Conservation (phyloP, 345 rosid species). For the Ceriops zippeliana region DNA sequence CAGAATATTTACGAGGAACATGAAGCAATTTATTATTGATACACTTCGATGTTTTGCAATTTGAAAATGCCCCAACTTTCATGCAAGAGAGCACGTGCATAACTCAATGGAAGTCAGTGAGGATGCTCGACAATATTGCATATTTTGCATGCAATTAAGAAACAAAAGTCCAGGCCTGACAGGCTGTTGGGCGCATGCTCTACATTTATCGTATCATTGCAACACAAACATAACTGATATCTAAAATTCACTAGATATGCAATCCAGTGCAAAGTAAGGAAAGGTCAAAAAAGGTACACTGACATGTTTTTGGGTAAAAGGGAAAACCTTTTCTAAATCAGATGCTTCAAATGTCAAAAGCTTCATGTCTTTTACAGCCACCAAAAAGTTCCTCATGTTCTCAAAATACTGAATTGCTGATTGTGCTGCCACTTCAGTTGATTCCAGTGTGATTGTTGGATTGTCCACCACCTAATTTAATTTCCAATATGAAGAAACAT, state of each 20-base stretch:
- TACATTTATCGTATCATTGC: too few species aligned
- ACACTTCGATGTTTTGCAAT: too few species aligned
- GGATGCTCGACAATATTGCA: too few species aligned
- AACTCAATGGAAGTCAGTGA: too few species aligned
- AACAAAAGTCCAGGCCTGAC: too few species aligned
- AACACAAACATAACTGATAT: too few species aligned
- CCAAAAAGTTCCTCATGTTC: conserved; percentile 95
- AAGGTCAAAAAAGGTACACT: background rate
- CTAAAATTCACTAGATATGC: background rate
- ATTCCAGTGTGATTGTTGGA: conserved; percentile 60
- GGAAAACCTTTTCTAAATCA: conserved; percentile 76
- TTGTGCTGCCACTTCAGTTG: conserved; percentile 91
- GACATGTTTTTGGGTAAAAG: background rate
- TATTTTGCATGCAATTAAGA: too few species aligned
- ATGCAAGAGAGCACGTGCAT: too few species aligned
- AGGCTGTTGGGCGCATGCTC: too few species aligned
- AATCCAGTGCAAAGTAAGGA: background rate
- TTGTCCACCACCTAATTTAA: conserved; percentile 69
- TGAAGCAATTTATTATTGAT: background rate
- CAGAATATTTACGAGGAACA: background rate
- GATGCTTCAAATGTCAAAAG: conserved; percentile 95
- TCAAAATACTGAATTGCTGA: conserved; percentile 97
- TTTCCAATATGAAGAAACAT: background rate
- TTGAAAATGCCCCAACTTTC: too few species aligned
- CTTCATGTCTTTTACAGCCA: conserved; percentile 89